Conservation (phyloP, 257 asterid species). For the Eustoma russellianum region DNA sequence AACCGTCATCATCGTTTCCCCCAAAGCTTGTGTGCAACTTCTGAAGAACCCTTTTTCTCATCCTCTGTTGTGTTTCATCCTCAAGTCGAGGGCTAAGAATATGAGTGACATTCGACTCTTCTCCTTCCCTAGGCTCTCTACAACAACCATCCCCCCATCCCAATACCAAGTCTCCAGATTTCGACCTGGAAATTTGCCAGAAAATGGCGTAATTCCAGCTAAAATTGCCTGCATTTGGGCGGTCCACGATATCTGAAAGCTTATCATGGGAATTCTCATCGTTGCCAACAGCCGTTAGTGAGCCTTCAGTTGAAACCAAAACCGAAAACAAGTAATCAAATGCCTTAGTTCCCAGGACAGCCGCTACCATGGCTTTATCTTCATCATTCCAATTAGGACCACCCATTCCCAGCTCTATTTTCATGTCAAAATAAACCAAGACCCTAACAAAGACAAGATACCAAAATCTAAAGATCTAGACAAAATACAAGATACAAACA, state of each 20-base stretch:
- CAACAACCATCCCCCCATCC: constrained; percentile 99
- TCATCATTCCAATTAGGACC: constrained; percentile 58
- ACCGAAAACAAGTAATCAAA: constrained; percentile 76
- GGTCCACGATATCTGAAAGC: constrained; percentile 94
- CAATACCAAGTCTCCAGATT: constrained; percentile 70
- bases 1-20: constrained; percentile 70
- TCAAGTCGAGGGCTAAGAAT: constrained; percentile 42
- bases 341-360: constrained; percentile 79
- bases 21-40: constrained; percentile 70
- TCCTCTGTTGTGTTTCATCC: constrained; percentile 76
- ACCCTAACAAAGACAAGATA: constrained; percentile 4
- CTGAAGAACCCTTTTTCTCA: constrained; percentile 84
- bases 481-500: constrained; percentile 10
- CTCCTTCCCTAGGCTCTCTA: constrained; percentile 64
- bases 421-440: constrained; percentile 14
- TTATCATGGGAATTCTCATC: constrained; percentile 78
- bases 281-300: constrained; percentile 63
- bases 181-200: constrained; percentile 92
- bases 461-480: constrained; percentile 9
- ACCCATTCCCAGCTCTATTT: constrained; percentile 47
- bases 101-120: constrained; percentile 50
- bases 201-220: constrained; percentile 93
- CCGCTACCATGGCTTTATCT: constrained; percentile 67
- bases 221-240: constrained; percentile 43
- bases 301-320: constrained; percentile 67